A percentile compares a stretch with the other conserved stretches of the same genome.
Conservation (phyloP, 2,329 filamentous ascomycete genomes). For the Escovopsis sp. region DNA sequence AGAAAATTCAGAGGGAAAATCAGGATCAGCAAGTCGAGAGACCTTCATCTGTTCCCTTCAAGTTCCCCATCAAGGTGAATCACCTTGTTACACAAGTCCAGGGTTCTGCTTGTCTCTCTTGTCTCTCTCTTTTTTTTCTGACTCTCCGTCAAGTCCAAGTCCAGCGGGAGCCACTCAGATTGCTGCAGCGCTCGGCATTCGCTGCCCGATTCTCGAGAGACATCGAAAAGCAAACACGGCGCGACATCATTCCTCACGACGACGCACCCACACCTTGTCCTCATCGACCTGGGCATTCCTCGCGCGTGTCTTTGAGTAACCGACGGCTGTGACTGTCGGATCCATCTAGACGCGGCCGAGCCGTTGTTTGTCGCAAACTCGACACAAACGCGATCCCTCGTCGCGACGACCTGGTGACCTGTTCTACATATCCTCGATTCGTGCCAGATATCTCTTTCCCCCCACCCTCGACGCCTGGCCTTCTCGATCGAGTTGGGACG, state of each 20-base stretch:
- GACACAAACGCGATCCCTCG: constrained; percentile 5
- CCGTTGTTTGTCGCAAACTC: constrained; percentile 14
- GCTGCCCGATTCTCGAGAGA: too few relatives aligned
- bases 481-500: too few relatives aligned
- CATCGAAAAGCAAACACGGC: not conserved
- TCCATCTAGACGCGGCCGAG: not conserved
- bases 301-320: not conserved
- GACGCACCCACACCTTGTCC: not conserved
- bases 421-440: too few relatives aligned
- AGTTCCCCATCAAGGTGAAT: too few relatives aligned
- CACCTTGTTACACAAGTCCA: too few relatives aligned
- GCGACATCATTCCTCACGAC: not conserved
- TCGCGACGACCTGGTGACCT: not conserved
- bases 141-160: too few relatives aligned
- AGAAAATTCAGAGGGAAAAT: not conserved
- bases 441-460: too few relatives aligned
- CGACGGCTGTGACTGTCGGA: not conserved
- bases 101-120: too few relatives aligned
- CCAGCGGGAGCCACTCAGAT: too few relatives aligned
- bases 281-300: not conserved
- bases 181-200: too few relatives aligned
- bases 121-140: too few relatives aligned
- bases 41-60: not conserved
- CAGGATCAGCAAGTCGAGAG: too few relatives aligned
- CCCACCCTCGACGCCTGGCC: not conserved